Evolutionary conservation across 345 rosid genomes (phyloP).

Genomic region (Orychophragmus violaceus): DNA sequence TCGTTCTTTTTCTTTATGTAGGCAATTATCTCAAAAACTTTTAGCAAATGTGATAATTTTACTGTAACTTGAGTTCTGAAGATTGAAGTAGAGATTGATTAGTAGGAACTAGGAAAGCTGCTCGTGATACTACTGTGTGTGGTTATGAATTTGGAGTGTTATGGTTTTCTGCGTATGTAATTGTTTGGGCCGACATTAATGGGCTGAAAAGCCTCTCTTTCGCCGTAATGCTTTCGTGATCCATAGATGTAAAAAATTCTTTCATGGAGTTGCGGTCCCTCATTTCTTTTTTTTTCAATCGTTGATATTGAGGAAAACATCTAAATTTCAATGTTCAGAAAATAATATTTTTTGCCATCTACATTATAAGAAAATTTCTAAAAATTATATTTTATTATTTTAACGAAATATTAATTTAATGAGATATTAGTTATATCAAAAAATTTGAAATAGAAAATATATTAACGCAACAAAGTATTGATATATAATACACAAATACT

Average conservation of each 20-base stretch:
- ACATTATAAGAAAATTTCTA: too few species aligned
- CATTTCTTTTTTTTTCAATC: too few species aligned
- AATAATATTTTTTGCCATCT: neutral
- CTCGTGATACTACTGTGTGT: neutral
- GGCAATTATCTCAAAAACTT: too few species aligned
- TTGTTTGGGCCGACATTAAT: neutral
- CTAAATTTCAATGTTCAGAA: neutral
- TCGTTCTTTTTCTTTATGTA: neutral
- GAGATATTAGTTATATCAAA: too few species aligned
- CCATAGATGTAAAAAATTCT: neutral
- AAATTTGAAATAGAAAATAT: too few species aligned
- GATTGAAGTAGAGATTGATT: neutral
- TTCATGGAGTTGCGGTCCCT: too few species aligned
- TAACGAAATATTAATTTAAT: too few species aligned
- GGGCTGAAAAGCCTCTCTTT: neutral
- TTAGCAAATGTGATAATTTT: conserved; percentile 16
- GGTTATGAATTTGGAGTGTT: neutral
- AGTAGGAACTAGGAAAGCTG: neutral
- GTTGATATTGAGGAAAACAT: neutral
- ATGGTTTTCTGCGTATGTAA: neutral
- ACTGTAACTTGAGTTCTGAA: neutral
- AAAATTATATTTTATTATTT: too few species aligned
- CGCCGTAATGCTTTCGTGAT: neutral
- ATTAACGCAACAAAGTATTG: too few species aligned
- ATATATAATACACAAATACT: too few species aligned